Base-by-base conservation (phyloP, 108 stramenopile species). In the Cylindrotheca closterium region DNA sequence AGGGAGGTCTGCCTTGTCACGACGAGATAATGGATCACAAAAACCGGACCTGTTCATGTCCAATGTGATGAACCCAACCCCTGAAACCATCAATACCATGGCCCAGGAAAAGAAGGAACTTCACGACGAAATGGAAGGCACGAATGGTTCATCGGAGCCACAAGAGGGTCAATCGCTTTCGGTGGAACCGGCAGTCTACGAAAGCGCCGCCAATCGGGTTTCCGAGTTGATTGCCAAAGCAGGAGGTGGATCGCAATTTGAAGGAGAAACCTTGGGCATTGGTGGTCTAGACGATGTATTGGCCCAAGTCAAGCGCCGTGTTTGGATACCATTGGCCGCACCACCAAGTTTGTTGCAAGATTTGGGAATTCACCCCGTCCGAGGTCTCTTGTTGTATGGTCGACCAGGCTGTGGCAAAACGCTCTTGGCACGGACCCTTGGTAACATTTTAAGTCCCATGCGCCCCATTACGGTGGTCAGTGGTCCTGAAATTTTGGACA, bases 401-500 rank as follows among this genome's bases (percentile, higher is more conserved):
- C 67, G 62, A 10, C 88, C 88, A 8, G 88, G 88, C 46, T 88
- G 88, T 51, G 92, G 92, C 0, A 93, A 93, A 45, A 93, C 88
- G 0, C 66, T 89, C 5, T 48, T 92, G 31, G 90, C 93, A 24
- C 64, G 82, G 24, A 75, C 84, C 24, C 67, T 95, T 19, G 91
- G 88, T 1, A 74, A 75, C 15, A 78, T 89, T 21, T 62, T 95
- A 12, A 87, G 85, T 4, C 91, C 94, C 0, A 60, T 77, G 7
- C 81, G 94, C 31, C 87, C 89, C 17, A 79, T 89, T n/a, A 91
- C 92, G 3, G 86, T 93, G 24, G 89, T 93, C 8, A 67, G 74
- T 28, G 92, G 92, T n/a, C 92, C 92, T 17, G 92, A 93, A 55
- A 77, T 94, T 49, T 57, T 82, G 64, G 89, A 95, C 65, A 95